Evolutionary conservation across 2,329 filamentous ascomycete species (phyloP), one percentile per base, ranked within the genome.

Genomic region (Setomelanomma holmii): DNA sequence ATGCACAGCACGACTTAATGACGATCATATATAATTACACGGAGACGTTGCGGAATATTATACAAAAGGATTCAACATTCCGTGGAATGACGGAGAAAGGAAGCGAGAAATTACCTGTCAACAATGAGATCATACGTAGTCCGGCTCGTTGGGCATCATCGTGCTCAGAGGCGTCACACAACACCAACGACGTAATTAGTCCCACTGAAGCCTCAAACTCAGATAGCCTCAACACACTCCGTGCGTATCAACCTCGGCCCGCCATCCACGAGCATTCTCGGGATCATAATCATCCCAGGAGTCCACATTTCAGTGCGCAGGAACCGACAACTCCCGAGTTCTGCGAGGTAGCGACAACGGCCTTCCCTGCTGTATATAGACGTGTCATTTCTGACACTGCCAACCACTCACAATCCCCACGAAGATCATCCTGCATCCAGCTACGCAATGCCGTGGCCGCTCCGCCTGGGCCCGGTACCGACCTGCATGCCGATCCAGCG

Each of bases 381-480:
- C 30, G 19, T 45, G 30, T 12, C 30, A 24, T 36, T 24, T 16
- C 11, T 14, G 10, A 14, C 27, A 14, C 27, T 2, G 3, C 27
- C 27, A n/a, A 40, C 40, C 40, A 40, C 16, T 34, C 35, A 40
- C 23, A 35, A 35, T 23, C 17, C 30, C 21, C 40, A 36, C 21
- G 38, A 34, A 23, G 33, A 49, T 38, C 27, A 36, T 19, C 30
- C 19, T 43, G 39, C 48, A 41, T 36, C 21, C n/a, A 41, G 48
- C 39, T 49, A 49, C 20, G 46, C 46, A 44, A 40, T 20, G 41
- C 48, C 39, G 22, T n/a, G 17, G 12, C 27, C 27, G 27, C 14
- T 30, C 27, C 27, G 27, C 27, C 27, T 30, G 27, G 27, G 27
- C 27, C 40, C 33, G 20, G 20, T 22, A 38, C 21, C 48, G 33